Evolutionary conservation across 371 early-diverging fungal species (phyloP).

Genomic region (Choanephora cucurbitarum): DNA sequence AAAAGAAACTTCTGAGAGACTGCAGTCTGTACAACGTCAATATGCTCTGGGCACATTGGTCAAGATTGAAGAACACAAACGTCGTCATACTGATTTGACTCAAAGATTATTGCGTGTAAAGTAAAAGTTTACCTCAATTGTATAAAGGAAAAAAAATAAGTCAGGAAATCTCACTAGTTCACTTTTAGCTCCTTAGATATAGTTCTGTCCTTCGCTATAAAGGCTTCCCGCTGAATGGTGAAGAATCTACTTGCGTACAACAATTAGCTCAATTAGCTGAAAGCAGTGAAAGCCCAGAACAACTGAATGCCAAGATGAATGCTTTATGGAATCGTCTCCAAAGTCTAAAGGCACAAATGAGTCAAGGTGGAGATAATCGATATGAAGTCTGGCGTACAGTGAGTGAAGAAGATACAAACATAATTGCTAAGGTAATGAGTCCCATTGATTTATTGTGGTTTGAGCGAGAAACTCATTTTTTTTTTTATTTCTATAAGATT

Average conservation of each 20-base stretch:
- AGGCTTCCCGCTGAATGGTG: constrained; percentile 26
- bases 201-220: constrained; percentile 34
- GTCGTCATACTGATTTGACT: constrained; percentile 34
- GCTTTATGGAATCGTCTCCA: constrained; percentile 24
- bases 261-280: constrained; percentile 13
- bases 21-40: constrained; percentile 33
- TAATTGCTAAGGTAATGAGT: constrained; percentile 25
- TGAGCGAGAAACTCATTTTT: too few species aligned
- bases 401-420: constrained; percentile 20
- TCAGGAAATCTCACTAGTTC: too few species aligned
- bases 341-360: constrained; percentile 14
- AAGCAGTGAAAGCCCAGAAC: constrained; percentile 14
- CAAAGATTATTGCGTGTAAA: constrained; percentile 33
- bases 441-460: too few species aligned
- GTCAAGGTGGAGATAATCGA: neutral
- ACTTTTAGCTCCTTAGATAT: constrained; percentile 31
- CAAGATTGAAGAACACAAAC: constrained; percentile 42
- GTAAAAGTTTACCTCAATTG: too few species aligned
- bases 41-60: constrained; percentile 32
- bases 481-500: constrained; percentile 10
- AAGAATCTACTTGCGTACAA: constrained; percentile 15
- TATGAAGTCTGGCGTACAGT: constrained; percentile 27
- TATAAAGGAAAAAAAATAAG: too few species aligned
- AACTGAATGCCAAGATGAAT: constrained; percentile 17
- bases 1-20: constrained; percentile 36